Evolutionary conservation across 805 yeast genomes (phyloP).

Genomic region (Lachancea sp.): DNA sequence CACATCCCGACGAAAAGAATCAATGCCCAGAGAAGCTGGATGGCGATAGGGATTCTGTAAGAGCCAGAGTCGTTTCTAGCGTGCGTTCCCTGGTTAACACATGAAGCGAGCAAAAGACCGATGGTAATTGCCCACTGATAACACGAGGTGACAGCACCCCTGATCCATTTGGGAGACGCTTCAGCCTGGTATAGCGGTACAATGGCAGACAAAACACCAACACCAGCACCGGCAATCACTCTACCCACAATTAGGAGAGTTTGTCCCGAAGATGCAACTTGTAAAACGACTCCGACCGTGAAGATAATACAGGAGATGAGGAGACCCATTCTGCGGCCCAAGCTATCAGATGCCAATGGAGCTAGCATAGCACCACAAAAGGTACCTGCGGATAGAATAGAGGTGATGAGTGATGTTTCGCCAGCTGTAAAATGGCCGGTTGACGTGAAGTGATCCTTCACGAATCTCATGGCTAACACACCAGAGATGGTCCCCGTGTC

Average conservation of each 20-base stretch:
- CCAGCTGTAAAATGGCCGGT: conserved; percentile 36
- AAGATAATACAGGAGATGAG: conserved; percentile 40
- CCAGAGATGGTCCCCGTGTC: conserved; percentile 66
- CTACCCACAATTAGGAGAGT: conserved; percentile 59
- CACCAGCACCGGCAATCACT: conserved; percentile 63
- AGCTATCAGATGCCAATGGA: conserved; percentile 48
- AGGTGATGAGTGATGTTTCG: conserved; percentile 57
- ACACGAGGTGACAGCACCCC: conserved; percentile 72
- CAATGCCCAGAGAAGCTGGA: conserved; percentile 46
- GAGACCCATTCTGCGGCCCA: conserved; percentile 51
- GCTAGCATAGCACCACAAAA: conserved; percentile 60
- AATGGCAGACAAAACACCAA: conserved; percentile 65
- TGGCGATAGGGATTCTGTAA: conserved; percentile 58
- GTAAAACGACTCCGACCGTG: conserved; percentile 48
- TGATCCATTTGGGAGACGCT: conserved; percentile 67
- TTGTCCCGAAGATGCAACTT: conserved; percentile 41
- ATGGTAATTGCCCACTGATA: conserved; percentile 71
- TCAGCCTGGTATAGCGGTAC: conserved; percentile 77
- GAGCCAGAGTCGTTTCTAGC: conserved; percentile 33
- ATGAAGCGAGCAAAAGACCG: conserved; percentile 59
- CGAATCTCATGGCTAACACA: conserved; percentile 58
- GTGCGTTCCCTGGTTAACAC: conserved; percentile 64
- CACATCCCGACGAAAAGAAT: conserved; percentile 36
- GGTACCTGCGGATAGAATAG: conserved; percentile 68
- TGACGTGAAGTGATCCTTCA: conserved; percentile 38